These are phyloP conservation scores for Aegilops speltoides DNA, from an alignment of 176 grass and related monocot genomes.

Conservation along the genomic window DNA sequence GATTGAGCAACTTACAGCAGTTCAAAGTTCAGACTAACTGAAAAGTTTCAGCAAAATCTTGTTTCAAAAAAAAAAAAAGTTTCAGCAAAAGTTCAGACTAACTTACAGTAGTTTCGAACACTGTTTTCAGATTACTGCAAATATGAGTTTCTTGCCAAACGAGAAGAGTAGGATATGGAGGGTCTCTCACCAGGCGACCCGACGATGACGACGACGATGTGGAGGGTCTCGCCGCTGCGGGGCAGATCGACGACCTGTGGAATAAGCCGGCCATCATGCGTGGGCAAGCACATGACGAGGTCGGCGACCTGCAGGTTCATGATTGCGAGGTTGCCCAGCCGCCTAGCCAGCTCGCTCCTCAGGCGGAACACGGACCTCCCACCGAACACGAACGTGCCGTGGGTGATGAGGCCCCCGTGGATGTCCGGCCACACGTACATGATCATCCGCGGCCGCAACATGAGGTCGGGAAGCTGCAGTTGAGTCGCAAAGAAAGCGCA, in stretches of 20 bases:
- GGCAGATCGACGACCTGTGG: conserved; percentile 31
- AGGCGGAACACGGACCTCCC: conserved; percentile 5
- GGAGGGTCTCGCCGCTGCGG: neutral
- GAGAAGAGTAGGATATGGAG: neutral
- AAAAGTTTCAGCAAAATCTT: no score
- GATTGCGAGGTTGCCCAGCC: neutral
- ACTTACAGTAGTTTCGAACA: no score
- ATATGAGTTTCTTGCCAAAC: no score
- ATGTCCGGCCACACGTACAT: neutral
- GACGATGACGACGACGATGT: neutral
- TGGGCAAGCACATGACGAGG: neutral
- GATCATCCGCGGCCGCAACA: neutral
- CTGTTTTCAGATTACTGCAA: no score
- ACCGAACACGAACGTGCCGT: neutral
- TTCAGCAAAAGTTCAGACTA: no score
- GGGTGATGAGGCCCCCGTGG: neutral
- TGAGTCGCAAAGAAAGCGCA: neutral
- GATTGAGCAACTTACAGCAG: no score
- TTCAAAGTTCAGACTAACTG: neutral
- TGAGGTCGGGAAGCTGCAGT: neutral
- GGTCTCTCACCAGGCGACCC: neutral
- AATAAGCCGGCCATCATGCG: neutral
- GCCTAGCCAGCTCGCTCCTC: neutral
- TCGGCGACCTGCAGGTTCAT: neutral
- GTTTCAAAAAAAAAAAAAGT: no score